phyloP scores from a whole-genome alignment of 768 basidiomycete genomes.

The Suillus weaverae region DNA sequence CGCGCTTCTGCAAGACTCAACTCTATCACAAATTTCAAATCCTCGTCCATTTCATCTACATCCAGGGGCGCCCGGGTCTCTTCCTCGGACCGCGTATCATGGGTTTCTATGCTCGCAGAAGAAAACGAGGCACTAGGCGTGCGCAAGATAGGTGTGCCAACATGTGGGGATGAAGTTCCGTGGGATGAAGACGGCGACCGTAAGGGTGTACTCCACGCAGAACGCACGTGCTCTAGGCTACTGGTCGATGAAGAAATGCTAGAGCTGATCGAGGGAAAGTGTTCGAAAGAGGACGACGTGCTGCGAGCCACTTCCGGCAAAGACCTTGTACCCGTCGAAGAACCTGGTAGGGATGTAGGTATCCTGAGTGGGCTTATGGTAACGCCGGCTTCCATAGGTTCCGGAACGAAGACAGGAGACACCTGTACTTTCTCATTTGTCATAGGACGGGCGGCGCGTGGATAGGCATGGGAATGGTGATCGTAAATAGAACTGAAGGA shows the following conservation, averaged over 20 bases:
- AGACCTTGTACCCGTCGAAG: conserved; percentile 12
- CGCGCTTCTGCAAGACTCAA: conserved; percentile 62
- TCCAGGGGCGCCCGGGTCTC: not conserved
- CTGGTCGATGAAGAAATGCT: conserved; percentile 24
- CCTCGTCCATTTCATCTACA: conserved; percentile 55
- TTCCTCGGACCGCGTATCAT: not conserved
- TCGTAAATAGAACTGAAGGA: conserved; percentile 24
- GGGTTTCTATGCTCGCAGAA: conserved; percentile 15
- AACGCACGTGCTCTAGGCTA: conserved; percentile 20
- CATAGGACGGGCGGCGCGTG: conserved; percentile 24
- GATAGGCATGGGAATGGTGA: conserved; percentile 27
- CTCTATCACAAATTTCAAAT: conserved; percentile 63
- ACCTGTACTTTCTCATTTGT: conserved; percentile 58
- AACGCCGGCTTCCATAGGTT: conserved; percentile 56
- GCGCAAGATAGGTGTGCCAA: conserved; percentile 12
- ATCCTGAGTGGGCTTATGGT: conserved; percentile 30
- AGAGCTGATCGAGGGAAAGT: conserved; percentile 37
- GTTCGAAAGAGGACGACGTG: conserved; percentile 25
- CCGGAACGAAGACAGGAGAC: conserved; percentile 47
- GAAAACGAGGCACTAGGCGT: conserved; percentile 18
- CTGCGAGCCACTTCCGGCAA: conserved; percentile 7
- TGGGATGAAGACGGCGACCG: conserved; percentile 20
- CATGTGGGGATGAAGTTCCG: conserved; percentile 18
- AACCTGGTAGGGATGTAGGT: conserved; percentile 6
- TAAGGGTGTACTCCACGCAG: conserved; percentile 44